Percentiles rank a stretch among this genome's conserved stretches.
Conservation (phyloP, 2,329 filamentous ascomycete species). For the Trichoderma breve region DNA sequence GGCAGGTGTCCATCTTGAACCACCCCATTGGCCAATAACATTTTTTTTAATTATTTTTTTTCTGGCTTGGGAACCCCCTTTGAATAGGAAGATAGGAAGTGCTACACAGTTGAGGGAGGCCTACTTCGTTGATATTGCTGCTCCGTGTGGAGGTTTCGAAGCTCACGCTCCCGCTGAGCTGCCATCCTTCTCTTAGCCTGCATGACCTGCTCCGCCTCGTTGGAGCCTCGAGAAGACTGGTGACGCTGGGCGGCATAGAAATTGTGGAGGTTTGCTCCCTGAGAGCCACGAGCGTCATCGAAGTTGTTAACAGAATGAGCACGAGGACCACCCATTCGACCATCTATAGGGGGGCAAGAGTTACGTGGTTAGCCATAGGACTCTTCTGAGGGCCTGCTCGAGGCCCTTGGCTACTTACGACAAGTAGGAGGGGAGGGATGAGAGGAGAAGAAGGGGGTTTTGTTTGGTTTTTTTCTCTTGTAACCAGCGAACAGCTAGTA, state of each 20-base stretch:
- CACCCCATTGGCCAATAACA: constrained; percentile 25
- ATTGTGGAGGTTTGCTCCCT: constrained; percentile 78
- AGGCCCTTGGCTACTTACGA: constrained; percentile 7
- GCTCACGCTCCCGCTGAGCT: constrained; percentile 96
- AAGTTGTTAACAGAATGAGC: constrained; percentile 85
- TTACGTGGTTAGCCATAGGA: constrained; percentile 10
- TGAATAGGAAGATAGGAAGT: constrained; percentile 36
- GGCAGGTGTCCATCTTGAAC: constrained; percentile 23
- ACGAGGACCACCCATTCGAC: constrained; percentile 66
- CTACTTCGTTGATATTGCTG: constrained; percentile 99
- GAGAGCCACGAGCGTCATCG: constrained; percentile 65
- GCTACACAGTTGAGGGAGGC: constrained; percentile 74
- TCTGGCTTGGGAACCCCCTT: constrained; percentile 29
- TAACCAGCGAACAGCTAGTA: neutral
- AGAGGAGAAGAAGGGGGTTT: neutral
- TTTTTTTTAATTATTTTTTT: constrained; percentile 35
- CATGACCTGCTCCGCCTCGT: constrained; percentile 96
- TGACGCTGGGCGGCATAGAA: constrained; percentile 95
- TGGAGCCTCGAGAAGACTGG: constrained; percentile 76
- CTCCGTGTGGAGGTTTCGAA: constrained; percentile 99
- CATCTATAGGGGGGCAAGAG: constrained; percentile 51
- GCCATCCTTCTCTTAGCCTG: constrained; percentile 99
- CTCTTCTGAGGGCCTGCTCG: constrained; percentile 4
- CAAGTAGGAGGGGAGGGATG: neutral
- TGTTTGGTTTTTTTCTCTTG: neutral